Evolutionary conservation across 495 filamentous ascomycete species (phyloP).

Genomic region (Collariella sp.): DNA sequence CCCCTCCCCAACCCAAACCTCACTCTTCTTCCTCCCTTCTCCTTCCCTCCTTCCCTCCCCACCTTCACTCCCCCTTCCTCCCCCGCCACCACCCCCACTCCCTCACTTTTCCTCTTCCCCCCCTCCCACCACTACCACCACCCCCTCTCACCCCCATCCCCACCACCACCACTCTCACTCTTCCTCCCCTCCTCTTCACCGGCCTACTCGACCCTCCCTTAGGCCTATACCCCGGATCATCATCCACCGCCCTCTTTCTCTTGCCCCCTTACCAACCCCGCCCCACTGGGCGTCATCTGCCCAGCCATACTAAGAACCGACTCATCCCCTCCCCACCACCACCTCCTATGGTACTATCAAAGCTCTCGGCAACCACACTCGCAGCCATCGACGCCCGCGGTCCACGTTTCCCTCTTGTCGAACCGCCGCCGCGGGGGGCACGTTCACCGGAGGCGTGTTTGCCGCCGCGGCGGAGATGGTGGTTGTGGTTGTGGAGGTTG

Average conservation of each 20-base stretch:
- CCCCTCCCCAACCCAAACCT: too few relatives aligned
- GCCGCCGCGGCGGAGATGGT: too few relatives aligned
- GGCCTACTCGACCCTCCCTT: constrained; percentile 54
- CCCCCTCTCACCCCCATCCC: neutral
- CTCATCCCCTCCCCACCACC: too few relatives aligned
- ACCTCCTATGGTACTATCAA: too few relatives aligned
- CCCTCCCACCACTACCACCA: neutral
- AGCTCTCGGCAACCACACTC: constrained; percentile 29
- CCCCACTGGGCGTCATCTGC: constrained; percentile 34
- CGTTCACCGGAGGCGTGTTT: constrained; percentile 19
- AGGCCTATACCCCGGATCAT: constrained; percentile 62
- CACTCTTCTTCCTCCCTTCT: too few relatives aligned
- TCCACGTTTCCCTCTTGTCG: constrained; percentile 23
- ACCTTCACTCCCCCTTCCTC: too few relatives aligned
- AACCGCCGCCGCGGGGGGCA: constrained; percentile 7
- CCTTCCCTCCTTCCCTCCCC: too few relatives aligned
- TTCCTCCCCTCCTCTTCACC: constrained; percentile 51
- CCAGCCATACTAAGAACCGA: too few relatives aligned
- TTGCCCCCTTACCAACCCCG: constrained; percentile 23
- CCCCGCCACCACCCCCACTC: too few relatives aligned
- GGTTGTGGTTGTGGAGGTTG: constrained; percentile 17
- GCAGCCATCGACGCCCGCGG: too few relatives aligned
- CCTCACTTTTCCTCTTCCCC: neutral
- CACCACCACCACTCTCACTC: constrained; percentile 17
- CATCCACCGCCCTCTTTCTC: constrained; percentile 50